Evolutionary conservation across 495 filamentous ascomycete genomes (phyloP), one percentile per base, ranked within the genome.

Genomic region (Talaromyces nanjingensis): DNA sequence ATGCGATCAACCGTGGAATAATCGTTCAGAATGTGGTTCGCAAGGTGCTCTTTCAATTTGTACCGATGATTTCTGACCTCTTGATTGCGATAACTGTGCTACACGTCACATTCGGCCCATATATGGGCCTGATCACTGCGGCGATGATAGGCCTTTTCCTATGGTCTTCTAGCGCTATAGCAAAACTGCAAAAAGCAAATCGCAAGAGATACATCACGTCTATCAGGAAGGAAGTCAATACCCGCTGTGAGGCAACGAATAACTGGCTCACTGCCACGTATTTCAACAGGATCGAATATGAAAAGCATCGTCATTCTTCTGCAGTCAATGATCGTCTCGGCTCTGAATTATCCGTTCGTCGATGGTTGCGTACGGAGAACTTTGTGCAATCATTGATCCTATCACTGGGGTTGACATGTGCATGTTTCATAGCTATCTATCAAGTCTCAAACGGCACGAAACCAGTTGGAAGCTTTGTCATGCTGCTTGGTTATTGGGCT

Each of bases 61-160:
- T 83, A 4, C 90, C 91, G 3, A 88, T 91, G 80, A 70, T 91
- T 25, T 79, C 88, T 60, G 90, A 94, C 75, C 77, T 93, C 54
- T 65, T 79, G 4, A 77, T 92, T 31, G 90, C 88, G 1, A 86
- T 89, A 47, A 77, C 75, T 22, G 91, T 91, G 68, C 78, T 93
- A 27, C 90, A 83, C 59, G 74, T 79, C 54, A 82, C 85, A 6
- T 91, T 92, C 66, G 89, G 89, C 59, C 76, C 85, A 3, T 92
- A 91, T 71, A 88, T 92, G 79, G 85, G 87, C 6, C 81, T 91
- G 58, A 86, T 89, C 52, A 84, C 88, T 54, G 79, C 85, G 16
- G 79, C 84, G 22, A 86, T 87, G 8, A 82, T 83, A 14, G 63
- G 84, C 20, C 71, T 84, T 5, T 93, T 89, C 68, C 70, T 91